Percentiles rank a stretch among this genome's conserved stretches.
Conservation (phyloP, 257 asterid genomes). For the Coffea canephora region DNA sequence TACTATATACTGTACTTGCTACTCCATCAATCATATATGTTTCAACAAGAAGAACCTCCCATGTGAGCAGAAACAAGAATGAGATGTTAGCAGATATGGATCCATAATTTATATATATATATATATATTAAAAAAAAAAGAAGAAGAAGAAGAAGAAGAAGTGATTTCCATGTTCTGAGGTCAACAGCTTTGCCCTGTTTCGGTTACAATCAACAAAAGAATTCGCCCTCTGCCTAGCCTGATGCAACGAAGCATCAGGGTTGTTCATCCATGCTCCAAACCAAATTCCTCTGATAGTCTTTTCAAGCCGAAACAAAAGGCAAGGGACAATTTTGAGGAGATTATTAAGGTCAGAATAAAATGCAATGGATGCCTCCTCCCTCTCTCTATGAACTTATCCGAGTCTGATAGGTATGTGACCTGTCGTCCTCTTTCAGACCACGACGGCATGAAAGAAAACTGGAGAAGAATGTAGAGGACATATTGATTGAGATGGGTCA, state of each 20-base stretch:
- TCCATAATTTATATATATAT: neutral
- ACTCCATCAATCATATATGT: neutral
- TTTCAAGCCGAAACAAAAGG: neutral
- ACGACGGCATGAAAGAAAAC: neutral
- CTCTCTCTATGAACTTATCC: neutral
- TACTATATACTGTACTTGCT: too few species aligned
- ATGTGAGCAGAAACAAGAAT: constrained; percentile 28
- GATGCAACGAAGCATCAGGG: neutral
- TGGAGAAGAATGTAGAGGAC: constrained; percentile 7
- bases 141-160: constrained; percentile 1
- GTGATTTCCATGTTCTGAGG: constrained; percentile 29
- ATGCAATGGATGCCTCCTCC: too few species aligned
- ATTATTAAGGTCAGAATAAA: neutral
- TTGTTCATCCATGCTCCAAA: neutral
- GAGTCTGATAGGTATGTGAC: neutral
- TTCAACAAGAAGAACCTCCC: constrained; percentile 23
- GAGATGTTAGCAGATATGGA: constrained; percentile 17
- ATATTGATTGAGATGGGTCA: constrained; percentile 4
- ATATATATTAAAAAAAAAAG: neutral
- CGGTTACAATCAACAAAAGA: neutral
- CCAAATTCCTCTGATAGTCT: neutral
- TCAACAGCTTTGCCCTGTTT: constrained; percentile 14
- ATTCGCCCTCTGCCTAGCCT: neutral
- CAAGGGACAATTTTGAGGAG: neutral
- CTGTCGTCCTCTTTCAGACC: neutral